Percentiles rank a stretch among this genome's conserved stretches.
These are phyloP conservation scores for Adansonia grandidieri DNA, from an alignment of 441 rosid species.

Conservation along the genomic window DNA sequence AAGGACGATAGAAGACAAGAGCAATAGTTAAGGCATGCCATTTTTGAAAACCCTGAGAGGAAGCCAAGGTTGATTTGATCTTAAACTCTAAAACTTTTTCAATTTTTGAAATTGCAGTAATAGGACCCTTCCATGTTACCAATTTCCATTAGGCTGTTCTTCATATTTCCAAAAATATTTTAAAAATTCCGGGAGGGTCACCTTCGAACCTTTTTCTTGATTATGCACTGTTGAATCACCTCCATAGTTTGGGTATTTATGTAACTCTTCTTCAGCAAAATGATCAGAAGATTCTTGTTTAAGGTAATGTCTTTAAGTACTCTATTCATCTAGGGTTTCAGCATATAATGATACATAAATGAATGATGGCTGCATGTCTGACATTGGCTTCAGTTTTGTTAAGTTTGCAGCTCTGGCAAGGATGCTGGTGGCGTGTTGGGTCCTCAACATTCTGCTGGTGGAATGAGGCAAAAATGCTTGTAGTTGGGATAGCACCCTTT, in stretches of 20 bases:
- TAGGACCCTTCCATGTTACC: not conserved
- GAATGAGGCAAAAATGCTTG: not conserved
- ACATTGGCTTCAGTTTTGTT: not conserved
- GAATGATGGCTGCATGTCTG: not conserved
- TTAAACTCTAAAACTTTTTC: not conserved
- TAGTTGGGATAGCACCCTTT: not conserved
- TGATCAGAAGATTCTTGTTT: not conserved
- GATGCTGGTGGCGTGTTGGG: not conserved
- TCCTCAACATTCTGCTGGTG: not conserved
- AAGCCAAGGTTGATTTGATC: not conserved
- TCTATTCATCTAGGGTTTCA: not conserved
- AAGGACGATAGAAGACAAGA: constrained; percentile 38
- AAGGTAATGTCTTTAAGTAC: not conserved
- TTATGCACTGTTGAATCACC: not conserved
- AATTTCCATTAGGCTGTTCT: constrained; percentile 1
- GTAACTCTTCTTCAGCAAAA: not conserved
- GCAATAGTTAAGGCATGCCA: not conserved
- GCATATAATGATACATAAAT: not conserved
- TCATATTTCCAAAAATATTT: not conserved
- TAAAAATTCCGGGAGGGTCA: not conserved
- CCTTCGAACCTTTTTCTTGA: not conserved
- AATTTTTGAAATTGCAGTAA: not conserved
- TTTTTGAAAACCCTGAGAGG: not conserved
- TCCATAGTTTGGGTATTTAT: not conserved
- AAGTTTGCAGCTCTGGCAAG: not conserved